phyloP scores from a whole-genome alignment of 139 green algal species.

The Coelastrella sp. region DNA sequence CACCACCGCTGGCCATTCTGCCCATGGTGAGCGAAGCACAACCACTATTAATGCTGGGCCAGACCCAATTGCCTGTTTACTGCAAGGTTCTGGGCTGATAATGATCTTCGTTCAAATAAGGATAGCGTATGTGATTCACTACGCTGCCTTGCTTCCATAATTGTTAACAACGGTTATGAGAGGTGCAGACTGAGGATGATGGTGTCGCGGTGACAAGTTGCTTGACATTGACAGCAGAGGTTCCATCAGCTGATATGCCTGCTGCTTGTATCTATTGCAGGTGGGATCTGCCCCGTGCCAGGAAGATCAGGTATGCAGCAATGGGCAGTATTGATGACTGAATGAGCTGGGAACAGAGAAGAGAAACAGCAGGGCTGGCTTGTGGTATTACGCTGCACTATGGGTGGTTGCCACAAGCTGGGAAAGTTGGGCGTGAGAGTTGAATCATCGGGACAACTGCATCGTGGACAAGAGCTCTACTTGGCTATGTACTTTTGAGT shows the following conservation, averaged over 20 bases:
- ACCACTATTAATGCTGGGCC: not conserved
- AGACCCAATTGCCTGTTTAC: too few relatives aligned
- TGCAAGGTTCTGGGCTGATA: not conserved
- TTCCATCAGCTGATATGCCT: not conserved
- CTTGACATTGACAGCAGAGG: not conserved
- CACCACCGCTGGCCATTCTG: slow-evolving; percentile 44
- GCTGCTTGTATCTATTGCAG: not conserved
- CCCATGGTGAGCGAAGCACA: not conserved
- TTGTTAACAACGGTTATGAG: too few relatives aligned
- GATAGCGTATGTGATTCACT: not conserved
- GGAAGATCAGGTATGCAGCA: not conserved
- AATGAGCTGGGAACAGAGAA: not conserved
- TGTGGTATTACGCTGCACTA: not conserved
- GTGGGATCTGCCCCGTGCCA: slow-evolving; percentile 41
- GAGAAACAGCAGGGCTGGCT: not conserved
- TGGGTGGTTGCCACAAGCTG: not conserved
- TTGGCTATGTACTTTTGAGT: too few relatives aligned
- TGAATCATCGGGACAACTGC: too few relatives aligned
- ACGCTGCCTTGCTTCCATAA: too few relatives aligned
- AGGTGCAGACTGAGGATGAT: too few relatives aligned
- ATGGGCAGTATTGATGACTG: slow-evolving; percentile 39
- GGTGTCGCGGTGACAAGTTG: too few relatives aligned
- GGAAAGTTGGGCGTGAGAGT: too few relatives aligned
- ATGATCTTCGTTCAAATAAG: not conserved
- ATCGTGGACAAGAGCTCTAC: too few relatives aligned